A percentile compares a stretch with the other conserved stretches of the same genome.
Evolutionary conservation across 768 basidiomycete genomes (phyloP).

Genomic region (Podaxis carcinomalis): DNA sequence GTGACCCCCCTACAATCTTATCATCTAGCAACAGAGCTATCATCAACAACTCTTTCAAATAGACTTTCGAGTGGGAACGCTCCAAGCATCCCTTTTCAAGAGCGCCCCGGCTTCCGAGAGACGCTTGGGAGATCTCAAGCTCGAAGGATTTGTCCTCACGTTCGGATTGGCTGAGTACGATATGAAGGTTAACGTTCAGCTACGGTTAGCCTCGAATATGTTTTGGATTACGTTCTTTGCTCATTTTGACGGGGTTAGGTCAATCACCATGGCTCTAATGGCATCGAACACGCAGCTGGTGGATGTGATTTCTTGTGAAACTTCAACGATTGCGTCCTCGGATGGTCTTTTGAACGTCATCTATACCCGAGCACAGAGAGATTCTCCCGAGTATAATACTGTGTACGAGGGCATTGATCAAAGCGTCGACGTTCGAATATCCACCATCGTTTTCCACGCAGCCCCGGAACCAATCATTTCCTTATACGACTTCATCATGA

Average conservation of each 20-base stretch:
- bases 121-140: conserved; percentile 70
- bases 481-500: conserved; percentile 96
- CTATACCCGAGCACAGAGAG: conserved; percentile 76
- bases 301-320: conserved; percentile 62
- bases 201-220: conserved; percentile 46
- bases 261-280: conserved; percentile 71
- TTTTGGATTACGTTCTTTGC: background rate
- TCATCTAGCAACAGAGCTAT: conserved; percentile 34
- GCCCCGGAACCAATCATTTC: conserved; percentile 89
- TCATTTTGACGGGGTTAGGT: conserved; percentile 34
- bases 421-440: conserved; percentile 79
- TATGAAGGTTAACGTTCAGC: conserved; percentile 79
- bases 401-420: conserved; percentile 85
- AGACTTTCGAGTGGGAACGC: conserved; percentile 79
- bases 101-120: conserved; percentile 60
- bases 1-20: background rate
- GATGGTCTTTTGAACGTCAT: conserved; percentile 73
- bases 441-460: conserved; percentile 85
- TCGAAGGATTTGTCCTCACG: conserved; percentile 73
- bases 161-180: conserved; percentile 79
- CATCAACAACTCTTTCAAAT: conserved; percentile 73
- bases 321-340: conserved; percentile 34
- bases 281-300: conserved; percentile 51
- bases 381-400: conserved; percentile 81
- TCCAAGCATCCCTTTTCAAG: conserved; percentile 78